These are phyloP conservation scores for Annulohypoxylon nitens DNA, from an alignment of 495 filamentous ascomycete species.

Conservation along the genomic window DNA sequence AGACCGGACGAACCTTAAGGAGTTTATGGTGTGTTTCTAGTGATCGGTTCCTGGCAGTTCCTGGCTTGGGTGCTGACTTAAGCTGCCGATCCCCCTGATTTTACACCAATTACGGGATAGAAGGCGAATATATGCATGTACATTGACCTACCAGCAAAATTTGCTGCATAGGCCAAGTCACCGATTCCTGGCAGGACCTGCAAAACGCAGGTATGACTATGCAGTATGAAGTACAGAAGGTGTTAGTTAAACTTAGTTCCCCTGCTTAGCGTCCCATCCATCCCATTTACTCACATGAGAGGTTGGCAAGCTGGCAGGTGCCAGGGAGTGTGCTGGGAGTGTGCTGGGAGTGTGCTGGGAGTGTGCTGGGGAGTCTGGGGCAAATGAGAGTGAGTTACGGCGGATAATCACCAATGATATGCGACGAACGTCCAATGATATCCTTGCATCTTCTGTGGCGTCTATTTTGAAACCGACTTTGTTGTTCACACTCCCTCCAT, in stretches of 20 bases:
- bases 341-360: too few species aligned
- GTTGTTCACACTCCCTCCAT: slow-evolving; percentile 45
- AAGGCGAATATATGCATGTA: slow-evolving; percentile 20
- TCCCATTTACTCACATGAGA: neutral
- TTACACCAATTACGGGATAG: slow-evolving; percentile 24
- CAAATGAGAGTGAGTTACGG: neutral
- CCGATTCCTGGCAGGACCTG: slow-evolving; percentile 33
- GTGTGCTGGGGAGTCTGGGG: neutral
- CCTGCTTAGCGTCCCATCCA: slow-evolving; percentile 8
- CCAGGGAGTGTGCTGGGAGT: neutral
- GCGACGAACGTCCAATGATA: slow-evolving; percentile 4
- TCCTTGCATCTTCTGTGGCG: slow-evolving; percentile 32
- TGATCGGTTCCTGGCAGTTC: slow-evolving; percentile 37
- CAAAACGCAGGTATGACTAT: slow-evolving; percentile 30
- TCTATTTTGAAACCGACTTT: slow-evolving; percentile 43
- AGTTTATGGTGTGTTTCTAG: slow-evolving; percentile 40
- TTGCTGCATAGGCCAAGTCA: slow-evolving; percentile 30
- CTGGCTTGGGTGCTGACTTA: slow-evolving; percentile 22
- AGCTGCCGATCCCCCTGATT: slow-evolving; percentile 46
- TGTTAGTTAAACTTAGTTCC: neutral
- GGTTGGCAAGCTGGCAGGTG: neutral
- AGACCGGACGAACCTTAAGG: slow-evolving; percentile 24
- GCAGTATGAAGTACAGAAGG: slow-evolving; percentile 6
- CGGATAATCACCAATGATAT: neutral
- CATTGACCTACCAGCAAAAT: slow-evolving; percentile 6